Base-by-base conservation (phyloP, 495 filamentous ascomycete genomes). In the Chaetomium cochliodes region DNA sequence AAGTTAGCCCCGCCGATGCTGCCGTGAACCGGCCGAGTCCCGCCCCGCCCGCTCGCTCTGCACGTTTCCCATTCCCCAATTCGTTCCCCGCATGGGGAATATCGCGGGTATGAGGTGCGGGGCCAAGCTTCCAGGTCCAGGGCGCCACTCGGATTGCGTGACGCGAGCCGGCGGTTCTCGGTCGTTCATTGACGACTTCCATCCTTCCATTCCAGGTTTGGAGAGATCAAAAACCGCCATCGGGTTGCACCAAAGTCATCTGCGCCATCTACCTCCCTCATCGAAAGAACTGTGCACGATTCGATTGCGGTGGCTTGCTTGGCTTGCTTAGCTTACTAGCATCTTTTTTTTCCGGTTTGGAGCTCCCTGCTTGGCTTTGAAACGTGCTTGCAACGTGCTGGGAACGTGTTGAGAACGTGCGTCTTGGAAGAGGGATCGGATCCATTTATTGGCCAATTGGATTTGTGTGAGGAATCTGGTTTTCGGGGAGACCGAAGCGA, bases 101-200 rank as follows among this genome's bases (percentile, higher is more conserved):
- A 9, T 6, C 2, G n/a, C 18, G 20, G 18, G 46, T 16, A 16
- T 47, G 44, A 47, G 44, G 2, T 50, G 46, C 46, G 46, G 46
- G 46, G 41, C 18, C 18, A 50, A 50, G 46, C 33, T n/a, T n/a
- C n/a, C n/a, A n/a, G n/a, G n/a, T n/a, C 33, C 33, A 37, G 33
- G 33, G 33, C 33, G 33, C 33, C 33, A 37, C 22, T 25, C 20
- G 23, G 50, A 52, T 55, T 55, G 52, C 51, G 51, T 39, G 52
- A 55, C 50, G 50, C 25, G 50, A 52, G 49, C 20, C 50, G 23
- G 25, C 50, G 22, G 22, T 15, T 26, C 23, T 52, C 50, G 22
- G 50, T 23, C 50, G 11, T 51, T 23, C 22, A 11, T 52, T 26
- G 28, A 30, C 22, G 50, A 26, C 22, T 23, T 52, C 41, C 8